Evolutionary conservation across 2,329 filamentous ascomycete species (phyloP), one percentile per base, ranked within the genome.

Genomic region (Didymella segeticola): DNA sequence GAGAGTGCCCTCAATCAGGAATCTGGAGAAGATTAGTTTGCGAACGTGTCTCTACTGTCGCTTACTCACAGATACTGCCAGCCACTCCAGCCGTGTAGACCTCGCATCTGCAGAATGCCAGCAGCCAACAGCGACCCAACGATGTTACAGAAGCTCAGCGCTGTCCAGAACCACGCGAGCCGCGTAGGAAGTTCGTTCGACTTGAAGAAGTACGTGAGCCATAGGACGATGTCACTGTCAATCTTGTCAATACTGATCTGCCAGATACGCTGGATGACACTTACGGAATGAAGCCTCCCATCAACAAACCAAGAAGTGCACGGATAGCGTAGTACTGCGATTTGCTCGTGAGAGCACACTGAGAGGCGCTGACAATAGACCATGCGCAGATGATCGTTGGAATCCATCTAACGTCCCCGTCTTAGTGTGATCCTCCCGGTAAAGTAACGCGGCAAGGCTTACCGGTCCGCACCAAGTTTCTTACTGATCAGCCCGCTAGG

Each of bases 1-100:
- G 30, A 86, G 74, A 2, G 80, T 54, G 0, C 82, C 83, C 60
- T 87, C 84, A 23, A 87, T 77, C 0, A 86, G 66, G 59, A 86
- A 68, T 2, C 63, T 68, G 19, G 1, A n/a, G 11, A 3, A 1
- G 17, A 8, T 31, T 4, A 39, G 27, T 56, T 22, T 47, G 33
- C 83, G 69, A 79, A 80, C 83, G 37, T 3, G 2, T 9, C 0
- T 17, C 4, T 15, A 9, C 17, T 31, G 22, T 4, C 15, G 3
- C 15, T 7, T 5, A 38, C 63, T 41, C 22, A 67, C 59, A 67
- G 52, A 19, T 62, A 70, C 53, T 64, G 61, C 80, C 80, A 82
- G 1, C 79, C 79, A 8, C 64, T 55, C 58, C 73, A 71, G 4
- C 77, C 78, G 26, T 72, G 58, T 3, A 77, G 58, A 0, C 78